Base-by-base conservation (phyloP, 2,329 filamentous ascomycete genomes). In the Chrysoporthe deuterocubensis region DNA sequence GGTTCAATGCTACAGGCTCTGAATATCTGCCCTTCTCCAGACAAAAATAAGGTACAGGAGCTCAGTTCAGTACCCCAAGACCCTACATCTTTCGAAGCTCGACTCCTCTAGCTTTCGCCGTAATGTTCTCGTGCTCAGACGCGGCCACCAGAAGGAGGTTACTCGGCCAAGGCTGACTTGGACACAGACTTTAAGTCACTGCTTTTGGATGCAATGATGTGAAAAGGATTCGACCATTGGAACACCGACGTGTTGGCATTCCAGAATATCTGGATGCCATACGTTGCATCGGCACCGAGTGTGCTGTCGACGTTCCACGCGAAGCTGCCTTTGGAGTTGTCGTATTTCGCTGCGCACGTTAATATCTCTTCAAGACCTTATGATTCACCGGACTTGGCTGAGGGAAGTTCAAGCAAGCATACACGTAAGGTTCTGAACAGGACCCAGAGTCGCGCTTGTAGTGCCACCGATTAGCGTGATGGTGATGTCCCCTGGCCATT, bases 401-500 rank as follows among this genome's bases (percentile, higher is more conserved):
- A 40, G 32, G 11, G n/a, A 6, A 18, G 32, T n/a, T 9, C 32
- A 57, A 40, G 34, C 32, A 57, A 40, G 34, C 57, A 21, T 44
- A 60, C 57, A 34, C 14, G 57, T 60, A n/a, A 60, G 57, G 9
- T 60, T 60, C n/a, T 26, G 13, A 11, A 60, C 40, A 44, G 57
- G 57, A 16, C n/a, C 13, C 71, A 87, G 84, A 62, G 76, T 79
- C 70, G 71, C 66, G 71, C 81, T 79, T 69, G 76, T 76, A 5
- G 76, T 72, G 72, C 88, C 88, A 67, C 85, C 85, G 67, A 90
- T 79, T 69, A 90, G 83, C 73, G 77, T 75, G 76, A 90, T 84
- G 70, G 80, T 80, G 74, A 88, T 78, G 69, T 79, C 76, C 68
- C 78, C 81, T 56, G 76, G 75, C 77, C 81, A 82, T 69, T 78